Conservation (phyloP, 345 rosid species). For the Hibiscus syriacus region DNA sequence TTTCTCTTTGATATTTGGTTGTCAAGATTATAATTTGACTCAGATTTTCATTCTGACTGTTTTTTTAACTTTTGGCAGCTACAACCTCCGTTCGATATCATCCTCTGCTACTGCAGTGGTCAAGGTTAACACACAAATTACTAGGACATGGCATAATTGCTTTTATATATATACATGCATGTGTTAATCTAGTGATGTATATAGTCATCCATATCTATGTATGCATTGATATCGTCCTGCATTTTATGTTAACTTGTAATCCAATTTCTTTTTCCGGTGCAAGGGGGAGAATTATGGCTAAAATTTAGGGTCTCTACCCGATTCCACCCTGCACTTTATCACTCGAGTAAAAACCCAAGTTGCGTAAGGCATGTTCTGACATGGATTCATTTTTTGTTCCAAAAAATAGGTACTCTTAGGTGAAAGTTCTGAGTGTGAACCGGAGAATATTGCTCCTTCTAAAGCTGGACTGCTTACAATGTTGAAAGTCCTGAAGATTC, state of each 20-base stretch:
- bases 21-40: background rate
- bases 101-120: conserved; percentile 90
- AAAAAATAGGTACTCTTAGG: conserved; percentile 62
- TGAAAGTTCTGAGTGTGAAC: conserved; percentile 41
- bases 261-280: background rate
- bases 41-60: background rate
- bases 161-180: background rate
- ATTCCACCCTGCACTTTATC: background rate
- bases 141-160: background rate
- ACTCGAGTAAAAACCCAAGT: background rate
- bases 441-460: conserved; percentile 42
- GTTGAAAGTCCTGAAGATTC: conserved; percentile 72
- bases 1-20: conserved; percentile 5
- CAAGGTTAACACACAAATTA: conserved; percentile 43
- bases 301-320: background rate
- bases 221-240: background rate
- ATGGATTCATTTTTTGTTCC: background rate
- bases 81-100: conserved; percentile 93
- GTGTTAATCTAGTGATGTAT: background rate
- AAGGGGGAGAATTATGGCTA: background rate
- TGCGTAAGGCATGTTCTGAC: conserved; percentile 8
- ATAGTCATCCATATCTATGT: background rate
- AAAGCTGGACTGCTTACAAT: conserved; percentile 63
- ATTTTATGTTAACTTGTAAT: background rate
- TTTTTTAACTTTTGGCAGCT: conserved; percentile 39